These are phyloP conservation scores for Globisporangium orthogonon DNA, from an alignment of 352 stramenopile species.

Conservation along the genomic window DNA sequence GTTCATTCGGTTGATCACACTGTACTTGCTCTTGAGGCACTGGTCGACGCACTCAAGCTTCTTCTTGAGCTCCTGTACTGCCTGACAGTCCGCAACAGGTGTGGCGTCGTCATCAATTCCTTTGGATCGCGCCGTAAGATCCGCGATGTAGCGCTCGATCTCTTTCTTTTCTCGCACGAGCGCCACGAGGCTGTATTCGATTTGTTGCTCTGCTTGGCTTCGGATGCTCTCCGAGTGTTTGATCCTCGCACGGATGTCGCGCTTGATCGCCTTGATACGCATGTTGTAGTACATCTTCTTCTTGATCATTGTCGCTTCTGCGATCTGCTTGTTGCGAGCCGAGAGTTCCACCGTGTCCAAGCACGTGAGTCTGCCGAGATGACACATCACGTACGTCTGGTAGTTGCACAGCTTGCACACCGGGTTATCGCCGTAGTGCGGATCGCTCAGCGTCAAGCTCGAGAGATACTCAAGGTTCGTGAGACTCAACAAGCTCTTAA, in stretches of 20 bases:
- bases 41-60: slow-evolving; percentile 37
- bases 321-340: slow-evolving; percentile 79
- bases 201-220: slow-evolving; percentile 37
- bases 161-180: slow-evolving; percentile 60
- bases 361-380: slow-evolving; percentile 57
- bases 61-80: slow-evolving; percentile 18
- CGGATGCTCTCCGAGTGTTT: slow-evolving; percentile 38
- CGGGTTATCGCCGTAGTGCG: slow-evolving; percentile 88
- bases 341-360: slow-evolving; percentile 78
- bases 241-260: slow-evolving; percentile 59
- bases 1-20: slow-evolving; percentile 42
- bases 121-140: slow-evolving; percentile 3
- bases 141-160: slow-evolving; percentile 40
- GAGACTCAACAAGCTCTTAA: slow-evolving; percentile 82
- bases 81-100: slow-evolving; percentile 2
- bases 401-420: slow-evolving; percentile 92
- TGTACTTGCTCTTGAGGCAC: slow-evolving; percentile 34
- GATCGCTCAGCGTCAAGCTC: slow-evolving; percentile 73
- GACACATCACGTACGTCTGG: slow-evolving; percentile 88
- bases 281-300: slow-evolving; percentile 96
- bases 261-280: slow-evolving; percentile 88
- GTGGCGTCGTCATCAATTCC: not conserved
- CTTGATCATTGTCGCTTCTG: slow-evolving; percentile 90
- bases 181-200: slow-evolving; percentile 33
- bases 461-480: slow-evolving; percentile 56